Evolutionary conservation across 225 moss, liverwort and hornwort genomes (phyloP), one percentile per base, ranked within the genome.

Genomic region (Polytrichum formosum): DNA sequence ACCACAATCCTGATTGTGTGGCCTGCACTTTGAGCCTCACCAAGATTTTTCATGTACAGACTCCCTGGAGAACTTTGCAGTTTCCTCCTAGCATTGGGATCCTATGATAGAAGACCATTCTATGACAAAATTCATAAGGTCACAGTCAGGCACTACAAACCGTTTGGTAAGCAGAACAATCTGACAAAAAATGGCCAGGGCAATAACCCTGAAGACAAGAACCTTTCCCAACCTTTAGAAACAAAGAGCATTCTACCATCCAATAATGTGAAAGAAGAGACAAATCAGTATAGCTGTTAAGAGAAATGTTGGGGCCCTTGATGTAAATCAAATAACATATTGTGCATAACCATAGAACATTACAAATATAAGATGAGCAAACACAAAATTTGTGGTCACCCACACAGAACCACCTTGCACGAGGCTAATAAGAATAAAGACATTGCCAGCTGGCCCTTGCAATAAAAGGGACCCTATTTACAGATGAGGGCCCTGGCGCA

Each of bases 401-500:
- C 78, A 72, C 23, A 72, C 30, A 53, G 67, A 68, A 81, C 73
- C 76, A 74, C 87, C 82, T 65, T 70, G 68, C 74, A 71, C 65
- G 37, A 80, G 72, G 74, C 76, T 78, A 69, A 71, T 46, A 85
- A 81, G 77, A 90, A 79, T 75, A 74, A 82, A 77, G 84, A 83
- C 81, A 89, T 82, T 84, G 81, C 81, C 88, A 87, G 89, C 81
- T 77, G 80, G 86, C 83, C 85, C 85, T 80, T 87, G 84, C 86
- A 83, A 78, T 81, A 75, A 72, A 77, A 90, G 75, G 85, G 81
- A 78, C 88, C 84, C 83, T 88, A 92, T 92, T 80, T 90, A 93
- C 90, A 93, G 82, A 84, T 75, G 76, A 90, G 90, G 88, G 81
- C 87, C 88, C 90, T 89, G 88, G 75, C 83, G 78, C 86, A 83